phyloP scores from a whole-genome alignment of 495 filamentous ascomycete genomes.

The Eremomyces bilateralis region DNA sequence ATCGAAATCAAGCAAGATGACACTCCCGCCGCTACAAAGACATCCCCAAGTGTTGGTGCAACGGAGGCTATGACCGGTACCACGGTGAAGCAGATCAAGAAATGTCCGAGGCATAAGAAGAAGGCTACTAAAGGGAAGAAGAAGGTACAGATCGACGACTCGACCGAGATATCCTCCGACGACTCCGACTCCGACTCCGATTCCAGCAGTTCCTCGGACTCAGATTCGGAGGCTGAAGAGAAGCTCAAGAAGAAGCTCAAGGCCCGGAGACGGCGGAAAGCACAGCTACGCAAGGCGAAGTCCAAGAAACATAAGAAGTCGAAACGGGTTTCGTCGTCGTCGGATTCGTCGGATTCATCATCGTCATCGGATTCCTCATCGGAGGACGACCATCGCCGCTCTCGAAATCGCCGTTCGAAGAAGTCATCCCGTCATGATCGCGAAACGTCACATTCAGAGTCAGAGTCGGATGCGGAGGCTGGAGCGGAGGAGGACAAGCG shows the following conservation, averaged over 20 bases:
- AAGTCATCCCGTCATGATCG: neutral
- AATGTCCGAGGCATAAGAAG: conserved; percentile 13
- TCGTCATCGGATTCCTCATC: conserved; percentile 1
- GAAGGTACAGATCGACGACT: conserved; percentile 8
- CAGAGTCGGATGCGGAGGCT: neutral
- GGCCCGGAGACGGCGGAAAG: neutral
- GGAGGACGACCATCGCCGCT: neutral
- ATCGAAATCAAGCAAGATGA: neutral
- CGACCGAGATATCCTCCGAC: conserved; percentile 6
- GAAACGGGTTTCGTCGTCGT: conserved; percentile 1
- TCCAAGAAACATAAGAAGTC: conserved; percentile 12
- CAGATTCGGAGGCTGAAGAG: conserved; percentile 19
- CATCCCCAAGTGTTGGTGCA: too few relatives aligned
- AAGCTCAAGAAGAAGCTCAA: conserved; percentile 9
- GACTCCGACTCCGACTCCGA: conserved; percentile 10
- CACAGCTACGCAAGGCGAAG: conserved; percentile 12
- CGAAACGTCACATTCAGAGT: neutral
- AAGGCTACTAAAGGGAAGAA: conserved; percentile 14
- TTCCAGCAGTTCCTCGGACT: conserved; percentile 19
- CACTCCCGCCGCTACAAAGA: neutral
- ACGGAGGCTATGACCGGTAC: too few relatives aligned
- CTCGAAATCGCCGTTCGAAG: neutral
- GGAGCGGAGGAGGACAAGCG: conserved; percentile 1
- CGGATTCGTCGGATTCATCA: conserved; percentile 1
- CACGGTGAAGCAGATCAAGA: conserved; percentile 18